Evolutionary conservation across 352 stramenopile genomes (phyloP), one percentile per base, ranked within the genome.

Genomic region (Peronospora farinosa): DNA sequence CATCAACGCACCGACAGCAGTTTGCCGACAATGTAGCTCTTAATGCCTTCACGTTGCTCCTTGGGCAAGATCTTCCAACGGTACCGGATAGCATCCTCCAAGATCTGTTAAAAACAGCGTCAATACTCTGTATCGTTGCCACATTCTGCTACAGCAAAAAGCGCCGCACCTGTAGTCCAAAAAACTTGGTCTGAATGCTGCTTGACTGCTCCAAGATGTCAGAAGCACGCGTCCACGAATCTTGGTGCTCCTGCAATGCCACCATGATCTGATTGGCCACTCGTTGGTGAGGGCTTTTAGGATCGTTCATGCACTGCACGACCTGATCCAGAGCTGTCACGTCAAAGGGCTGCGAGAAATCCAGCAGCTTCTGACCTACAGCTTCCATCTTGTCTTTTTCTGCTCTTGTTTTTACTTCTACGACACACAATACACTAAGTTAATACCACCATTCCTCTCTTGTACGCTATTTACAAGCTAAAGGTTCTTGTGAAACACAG

Each of bases 11-110:
- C 88, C 63, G 75, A 72, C 30, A 99, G 88, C 47, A 99, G 82
- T 70, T 98, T 98, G 56, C 84, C 79, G 6, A 98, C 92, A 36
- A 98, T 96, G 72, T 98, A 99, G 53, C 96, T 97, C 78, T 98
- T 98, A 60, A 99, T 98, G 37, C 96, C 96, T 49, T 98, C 92
- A 32, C 93, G 91, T 72, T 99, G 95, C 47, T 98, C 92, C 52
- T 86, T 81, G n/a, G 94, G 92, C 51, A 98, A 60, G 53, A 98
- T 92, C 62, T 97, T 98, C 94, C 94, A 98, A 72, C 91, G 79
- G 54, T 97, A 98, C 37, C 96, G 86, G 47, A 99, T 98, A 12
- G 94, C 94, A 60, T 98, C 94, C 67, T 99, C 95, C 43, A 99
- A 75, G 41, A 99, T 88, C 76, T 97, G 47, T 27, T 65, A 62